Base-by-base conservation (phyloP, 2,329 filamentous ascomycete species). In the Pseudovirgaria hyperparasitica region DNA sequence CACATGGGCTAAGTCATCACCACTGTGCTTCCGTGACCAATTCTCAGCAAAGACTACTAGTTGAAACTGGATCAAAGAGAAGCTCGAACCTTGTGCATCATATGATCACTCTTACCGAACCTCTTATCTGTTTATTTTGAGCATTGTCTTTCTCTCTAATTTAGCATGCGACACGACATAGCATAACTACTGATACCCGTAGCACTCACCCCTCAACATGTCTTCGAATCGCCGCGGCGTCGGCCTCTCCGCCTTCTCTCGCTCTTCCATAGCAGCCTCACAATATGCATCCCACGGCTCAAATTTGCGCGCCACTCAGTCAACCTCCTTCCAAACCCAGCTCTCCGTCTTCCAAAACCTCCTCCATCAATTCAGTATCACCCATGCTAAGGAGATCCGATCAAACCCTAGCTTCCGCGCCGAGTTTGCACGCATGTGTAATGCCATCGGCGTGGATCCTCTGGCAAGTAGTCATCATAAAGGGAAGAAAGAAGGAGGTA, bases 371-470 rank as follows among this genome's bases (percentile, higher is more conserved):
- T 98, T 98, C 57, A 84, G 86, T 23, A 70, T 87, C 46, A 92
- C 87, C 26, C 90, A 98, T 65, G 82, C 80, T 41, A 85, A 86
- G 49, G 90, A 93, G 45, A 98, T 98, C 33, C 86, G 87, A 37
- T 92, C 85, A 3, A 86, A 96, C 52, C 90, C 90, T 5, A 78
- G 74, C 6, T 98, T 98, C 56, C 82, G 90, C 34, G 85, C 87
- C 18, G 87, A 98, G 57, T 98, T 98, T 50, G 87, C 90, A 3
- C 84, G 87, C 52, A 98, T 98, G 90, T 98, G 90, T 60, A 75
- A 85, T 45, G 85, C 86, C 36, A 94, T 98, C 40, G 90, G 90
- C 25, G 85, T 98, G 9, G 90, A 98, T 53, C 92, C 90, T 2
- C 66, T 98, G 11, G 84, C 85, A 2, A 60, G 59, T 10, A 45